Conservation (phyloP, 495 filamentous ascomycete genomes). For the Stereocaulon alpinum region DNA sequence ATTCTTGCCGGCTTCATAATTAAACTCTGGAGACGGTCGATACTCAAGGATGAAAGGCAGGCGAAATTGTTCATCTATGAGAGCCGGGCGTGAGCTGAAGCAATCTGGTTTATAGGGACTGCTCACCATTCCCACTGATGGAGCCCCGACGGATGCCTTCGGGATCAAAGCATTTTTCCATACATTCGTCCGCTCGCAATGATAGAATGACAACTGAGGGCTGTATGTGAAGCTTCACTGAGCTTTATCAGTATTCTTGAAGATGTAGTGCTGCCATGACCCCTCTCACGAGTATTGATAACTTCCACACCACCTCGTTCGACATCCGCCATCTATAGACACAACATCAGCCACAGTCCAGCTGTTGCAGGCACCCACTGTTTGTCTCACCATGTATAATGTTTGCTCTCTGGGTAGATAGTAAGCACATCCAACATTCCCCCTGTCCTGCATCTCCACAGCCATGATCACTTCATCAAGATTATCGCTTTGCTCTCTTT, state of each 20-base stretch:
- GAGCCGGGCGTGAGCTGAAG: conserved; percentile 2
- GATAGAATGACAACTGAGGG: conserved; percentile 75
- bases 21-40: conserved; percentile 68
- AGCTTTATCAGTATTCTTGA: conserved; percentile 15
- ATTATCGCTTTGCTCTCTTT: conserved; percentile 44
- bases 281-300: conserved; percentile 51
- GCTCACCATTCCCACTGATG: conserved; percentile 24
- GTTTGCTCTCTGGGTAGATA: conserved; percentile 66
- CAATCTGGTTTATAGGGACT: background rate
- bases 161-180: conserved; percentile 21
- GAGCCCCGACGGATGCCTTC: conserved; percentile 19
- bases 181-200: conserved; percentile 52
- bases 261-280: background rate
- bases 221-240: conserved; percentile 63
- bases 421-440: conserved; percentile 76
- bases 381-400: conserved; percentile 44
- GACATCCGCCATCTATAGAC: conserved; percentile 56
- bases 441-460: conserved; percentile 61
- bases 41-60: conserved; percentile 63
- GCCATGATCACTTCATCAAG: conserved; percentile 76
- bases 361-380: background rate
- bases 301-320: conserved; percentile 57
- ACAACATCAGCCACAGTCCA: background rate
- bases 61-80: conserved; percentile 30
- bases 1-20: conserved; percentile 55